Percentiles rank a stretch among this genome's conserved stretches.
Conservation (phyloP, 768 basidiomycete species). For the Tylopilus rubrobrunneus region DNA sequence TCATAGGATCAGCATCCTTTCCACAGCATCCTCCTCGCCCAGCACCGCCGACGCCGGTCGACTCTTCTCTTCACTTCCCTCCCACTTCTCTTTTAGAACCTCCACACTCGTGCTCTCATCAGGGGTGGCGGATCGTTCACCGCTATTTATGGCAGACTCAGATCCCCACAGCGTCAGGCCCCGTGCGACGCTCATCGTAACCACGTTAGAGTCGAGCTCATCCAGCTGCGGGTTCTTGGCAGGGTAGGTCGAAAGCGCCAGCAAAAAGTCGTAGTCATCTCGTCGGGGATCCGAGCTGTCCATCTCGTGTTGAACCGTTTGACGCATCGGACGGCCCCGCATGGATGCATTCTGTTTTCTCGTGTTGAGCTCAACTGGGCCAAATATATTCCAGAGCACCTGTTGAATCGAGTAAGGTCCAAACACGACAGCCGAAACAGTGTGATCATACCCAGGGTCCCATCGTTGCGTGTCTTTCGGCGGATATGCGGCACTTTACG, state of each 20-base stretch:
- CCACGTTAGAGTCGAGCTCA: conserved; percentile 45
- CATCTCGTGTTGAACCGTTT: conserved; percentile 10
- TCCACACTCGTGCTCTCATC: not conserved
- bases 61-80: not conserved
- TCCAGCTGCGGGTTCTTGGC: conserved; percentile 39
- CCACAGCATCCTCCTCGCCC: conserved; percentile 22
- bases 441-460: conserved; percentile 49
- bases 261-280: conserved; percentile 53
- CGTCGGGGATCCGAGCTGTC: conserved; percentile 20
- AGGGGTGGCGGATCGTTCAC: not conserved
- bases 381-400: conserved; percentile 45
- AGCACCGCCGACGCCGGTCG: not conserved
- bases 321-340: conserved; percentile 29
- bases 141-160: not conserved
- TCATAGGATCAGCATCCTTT: conserved; percentile 16
- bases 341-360: conserved; percentile 43
- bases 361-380: conserved; percentile 32
- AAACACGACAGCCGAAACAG: not conserved
- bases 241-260: conserved; percentile 38
- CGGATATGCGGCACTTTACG: conserved; percentile 42
- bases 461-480: conserved; percentile 47
- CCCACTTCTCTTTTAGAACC: not conserved
- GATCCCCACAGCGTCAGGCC: conserved; percentile 51
- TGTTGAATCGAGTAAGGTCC: conserved; percentile 18
- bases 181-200: conserved; percentile 43